Evolutionary conservation across 2,329 filamentous ascomycete genomes (phyloP), one percentile per base, ranked within the genome.

Genomic region (Apiospora pterosperma): DNA sequence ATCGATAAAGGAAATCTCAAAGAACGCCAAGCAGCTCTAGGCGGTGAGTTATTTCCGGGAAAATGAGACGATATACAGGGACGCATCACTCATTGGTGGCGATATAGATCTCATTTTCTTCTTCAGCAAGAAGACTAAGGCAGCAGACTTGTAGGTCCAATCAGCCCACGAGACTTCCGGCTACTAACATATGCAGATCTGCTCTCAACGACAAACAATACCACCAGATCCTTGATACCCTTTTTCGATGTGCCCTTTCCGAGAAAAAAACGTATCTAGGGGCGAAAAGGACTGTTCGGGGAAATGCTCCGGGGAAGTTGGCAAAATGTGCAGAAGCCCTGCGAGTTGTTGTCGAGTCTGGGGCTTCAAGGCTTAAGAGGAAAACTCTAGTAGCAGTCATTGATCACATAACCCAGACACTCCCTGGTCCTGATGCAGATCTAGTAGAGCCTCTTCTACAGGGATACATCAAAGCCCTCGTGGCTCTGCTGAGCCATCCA

Each of bases 351-450:
- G 84, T 96, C 59, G 88, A 90, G 68, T 85, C 90, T 63, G 91
- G 92, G 25, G 81, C 90, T 36, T 78, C 83, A 23, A 89, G 85
- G 66, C 77, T 98, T 67, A 91, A 89, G 72, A 82, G 84, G 66
- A 96, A 93, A 75, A 95, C 93, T 0, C 82, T 95, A n/a, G 85
- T 90, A 70, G 87, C 91, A 6, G 80, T 97, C 19, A 82, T 97
- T 68, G 89, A 93, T 68, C 93, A 97, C 77, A 90, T 98, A 66
- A 89, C 88, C 3, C 89, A 97, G 68, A 88, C 88, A 21, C 81
- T 97, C 4, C 86, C 88, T 2, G 84, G 81, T 19, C 76, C 83
- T 1, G 85, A 88, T 63, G 88, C 88, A 16, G 84, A 81, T 2
- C 86, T 90, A 63, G 88, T 92, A 68, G 83, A 88, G 64, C 89